Evolutionary conservation across 2,329 filamentous ascomycete species (phyloP).

Genomic region (Fusarium sp.): DNA sequence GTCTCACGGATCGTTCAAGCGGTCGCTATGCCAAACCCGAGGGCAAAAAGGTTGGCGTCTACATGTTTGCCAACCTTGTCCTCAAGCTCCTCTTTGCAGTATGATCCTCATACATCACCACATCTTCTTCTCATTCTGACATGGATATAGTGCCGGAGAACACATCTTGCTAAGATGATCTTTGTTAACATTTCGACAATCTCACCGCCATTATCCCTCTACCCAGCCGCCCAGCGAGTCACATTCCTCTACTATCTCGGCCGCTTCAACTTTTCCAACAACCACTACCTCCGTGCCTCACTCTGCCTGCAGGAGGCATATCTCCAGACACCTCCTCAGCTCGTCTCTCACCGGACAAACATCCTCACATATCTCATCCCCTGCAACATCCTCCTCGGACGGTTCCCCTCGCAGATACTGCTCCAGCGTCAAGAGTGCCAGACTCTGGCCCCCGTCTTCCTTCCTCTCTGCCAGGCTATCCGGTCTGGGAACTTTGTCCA

Average conservation of each 20-base stretch:
- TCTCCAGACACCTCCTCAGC: slow-evolving; percentile 70
- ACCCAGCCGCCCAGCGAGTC: slow-evolving; percentile 87
- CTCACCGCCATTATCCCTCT: slow-evolving; percentile 83
- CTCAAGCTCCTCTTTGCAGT: slow-evolving; percentile 89
- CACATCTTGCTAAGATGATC: slow-evolving; percentile 85
- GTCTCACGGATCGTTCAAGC: slow-evolving; percentile 82
- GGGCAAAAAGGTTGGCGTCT: slow-evolving; percentile 89
- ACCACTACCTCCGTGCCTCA: slow-evolving; percentile 82
- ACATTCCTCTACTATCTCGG: slow-evolving; percentile 96
- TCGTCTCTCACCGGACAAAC: slow-evolving; percentile 79
- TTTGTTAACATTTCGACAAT: slow-evolving; percentile 89
- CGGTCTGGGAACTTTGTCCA: slow-evolving; percentile 78
- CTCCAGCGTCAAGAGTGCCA: slow-evolving; percentile 74
- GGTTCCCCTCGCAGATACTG: slow-evolving; percentile 78
- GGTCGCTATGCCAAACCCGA: slow-evolving; percentile 76
- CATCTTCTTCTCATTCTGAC: not conserved
- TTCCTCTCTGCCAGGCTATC: slow-evolving; percentile 79
- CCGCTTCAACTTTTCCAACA: slow-evolving; percentile 87
- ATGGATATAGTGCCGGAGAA: slow-evolving; percentile 75
- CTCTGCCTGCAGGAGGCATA: slow-evolving; percentile 84
- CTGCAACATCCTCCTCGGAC: slow-evolving; percentile 84
- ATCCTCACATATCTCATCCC: slow-evolving; percentile 89
- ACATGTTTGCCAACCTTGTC: slow-evolving; percentile 91
- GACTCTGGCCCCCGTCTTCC: slow-evolving; percentile 74
- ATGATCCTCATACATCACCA: slow-evolving; percentile 43